A percentile compares a stretch with the other conserved stretches of the same genome.
These are phyloP conservation scores for Phytophthora quininea DNA, from an alignment of 352 stramenopile species.

Conservation along the genomic window DNA sequence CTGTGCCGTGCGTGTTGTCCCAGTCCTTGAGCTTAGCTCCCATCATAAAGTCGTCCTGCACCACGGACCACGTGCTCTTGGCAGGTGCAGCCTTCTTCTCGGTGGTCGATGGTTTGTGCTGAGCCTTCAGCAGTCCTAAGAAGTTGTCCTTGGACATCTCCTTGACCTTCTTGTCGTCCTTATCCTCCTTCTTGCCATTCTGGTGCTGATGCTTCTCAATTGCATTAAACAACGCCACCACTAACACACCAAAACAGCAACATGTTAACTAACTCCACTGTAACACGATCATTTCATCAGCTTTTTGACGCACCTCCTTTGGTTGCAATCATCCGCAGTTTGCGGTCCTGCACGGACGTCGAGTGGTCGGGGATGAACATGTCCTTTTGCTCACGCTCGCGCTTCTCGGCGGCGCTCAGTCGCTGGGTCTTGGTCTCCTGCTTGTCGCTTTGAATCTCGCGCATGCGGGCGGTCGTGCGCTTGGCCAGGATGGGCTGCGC, in stretches of 20 bases:
- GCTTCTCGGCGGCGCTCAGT: slow-evolving; percentile 76
- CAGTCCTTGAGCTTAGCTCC: slow-evolving; percentile 87
- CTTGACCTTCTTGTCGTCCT: slow-evolving; percentile 84
- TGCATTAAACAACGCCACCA: slow-evolving; percentile 86
- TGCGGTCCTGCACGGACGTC: slow-evolving; percentile 67
- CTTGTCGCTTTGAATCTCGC: slow-evolving; percentile 82
- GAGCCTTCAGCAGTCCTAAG: slow-evolving; percentile 74
- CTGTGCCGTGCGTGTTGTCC: slow-evolving; percentile 64
- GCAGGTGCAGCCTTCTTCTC: slow-evolving; percentile 7
- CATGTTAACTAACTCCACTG: not conserved
- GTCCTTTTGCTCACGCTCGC: slow-evolving; percentile 77
- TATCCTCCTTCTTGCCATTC: slow-evolving; percentile 57
- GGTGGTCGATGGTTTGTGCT: slow-evolving; percentile 37
- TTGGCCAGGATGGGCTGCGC: slow-evolving; percentile 84
- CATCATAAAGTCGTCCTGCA: slow-evolving; percentile 90
- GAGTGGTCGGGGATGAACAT: slow-evolving; percentile 69
- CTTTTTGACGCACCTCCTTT: slow-evolving; percentile 59
- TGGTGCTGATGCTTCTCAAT: slow-evolving; percentile 88
- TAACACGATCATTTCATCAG: not conserved
- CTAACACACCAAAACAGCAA: slow-evolving; percentile 31
- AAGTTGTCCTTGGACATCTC: slow-evolving; percentile 89
- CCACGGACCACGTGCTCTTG: slow-evolving; percentile 82
- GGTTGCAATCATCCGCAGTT: slow-evolving; percentile 80
- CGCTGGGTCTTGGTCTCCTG: slow-evolving; percentile 68
- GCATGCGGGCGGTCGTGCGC: slow-evolving; percentile 83